Base-by-base conservation (phyloP, 805 yeast species). In the Pichia exigua region DNA sequence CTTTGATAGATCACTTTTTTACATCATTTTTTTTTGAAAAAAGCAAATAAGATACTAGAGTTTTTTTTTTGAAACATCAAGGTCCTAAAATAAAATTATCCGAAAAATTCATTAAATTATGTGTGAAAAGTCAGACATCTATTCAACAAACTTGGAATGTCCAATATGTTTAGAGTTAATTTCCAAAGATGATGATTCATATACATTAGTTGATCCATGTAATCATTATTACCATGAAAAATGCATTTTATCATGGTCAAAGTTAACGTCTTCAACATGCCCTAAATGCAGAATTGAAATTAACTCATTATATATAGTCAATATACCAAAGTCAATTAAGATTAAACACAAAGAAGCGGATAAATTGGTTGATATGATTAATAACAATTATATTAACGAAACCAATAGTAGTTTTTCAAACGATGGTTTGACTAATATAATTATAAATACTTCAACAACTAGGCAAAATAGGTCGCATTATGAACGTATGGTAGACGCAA, bases 201-300 rank as follows among this genome's bases (percentile, higher is more conserved):
- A 62, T 15, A 68, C 68, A 1, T 53, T 60, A 21, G 59, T 67
- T 1, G 54, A 53, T n/a, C 72, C 72, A 0, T 69, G 73, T 44
- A 48, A 55, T 27, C 73, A 69, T 52, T 54, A 53, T 30, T 69
- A 68, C 44, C 73, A 69, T 48, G 66, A 63, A 47, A 65, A 63
- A 39, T 69, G 73, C 50, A 65, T 69, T 44, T 57, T 57, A 42
- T 64, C 66, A 40, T 69, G 73, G 73, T 56, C 68, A 1, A 61
- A 62, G 49, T 59, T 43, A 9, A 47, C 66, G 53, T 69, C 71
- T 18, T 67, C 66, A 43, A 64, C 69, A 15, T 67, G 72, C 46
- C 72, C 73, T 8, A 61, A 65, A 50, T 69, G 73, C 49, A 58
- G 72, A 9, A 47, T 61, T 2, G 56, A 52, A 18, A 59, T 65